Evolutionary conservation across 208 protist genomes (phyloP).

Genomic region (Acanthamoeba healyi): DNA sequence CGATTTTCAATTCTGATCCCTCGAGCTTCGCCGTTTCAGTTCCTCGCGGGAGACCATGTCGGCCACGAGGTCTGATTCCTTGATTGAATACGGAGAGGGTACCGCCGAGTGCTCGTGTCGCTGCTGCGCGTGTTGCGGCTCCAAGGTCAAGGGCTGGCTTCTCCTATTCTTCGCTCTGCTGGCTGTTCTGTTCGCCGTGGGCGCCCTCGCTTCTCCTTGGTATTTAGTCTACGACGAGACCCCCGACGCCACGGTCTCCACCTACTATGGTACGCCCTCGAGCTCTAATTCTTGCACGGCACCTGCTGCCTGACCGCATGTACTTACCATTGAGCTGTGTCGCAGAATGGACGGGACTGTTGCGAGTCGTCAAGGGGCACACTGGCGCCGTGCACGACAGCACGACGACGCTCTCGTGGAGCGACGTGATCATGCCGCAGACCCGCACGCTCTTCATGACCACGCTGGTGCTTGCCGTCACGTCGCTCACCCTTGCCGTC

Average conservation of each 20-base stretch:
- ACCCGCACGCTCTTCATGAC: slow-evolving; percentile 43
- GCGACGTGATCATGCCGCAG: neutral
- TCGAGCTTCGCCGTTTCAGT: too few relatives aligned
- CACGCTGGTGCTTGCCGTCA: slow-evolving; percentile 21
- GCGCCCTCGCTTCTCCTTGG: slow-evolving; percentile 45
- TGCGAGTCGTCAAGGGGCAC: neutral
- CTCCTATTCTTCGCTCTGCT: slow-evolving; percentile 42
- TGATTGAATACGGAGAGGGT: neutral
- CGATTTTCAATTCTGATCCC: neutral
- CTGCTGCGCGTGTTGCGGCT: slow-evolving; percentile 18
- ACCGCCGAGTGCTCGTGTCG: neutral
- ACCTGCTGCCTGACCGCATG: neutral
- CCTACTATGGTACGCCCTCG: neutral
- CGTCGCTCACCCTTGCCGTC: neutral
- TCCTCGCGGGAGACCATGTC: too few relatives aligned
- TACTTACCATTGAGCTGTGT: too few relatives aligned
- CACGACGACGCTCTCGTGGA: slow-evolving; percentile 3
- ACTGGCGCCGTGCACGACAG: neutral
- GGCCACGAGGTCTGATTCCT: neutral
- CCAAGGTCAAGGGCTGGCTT: slow-evolving; percentile 1
- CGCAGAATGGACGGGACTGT: slow-evolving; percentile 31
- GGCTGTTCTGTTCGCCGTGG: slow-evolving; percentile 6
- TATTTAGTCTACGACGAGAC: slow-evolving; percentile 31
- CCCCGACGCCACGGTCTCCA: neutral
- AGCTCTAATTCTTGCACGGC: neutral